phyloP scores from a whole-genome alignment of 495 filamentous ascomycete genomes.

The Aspergillus cristatus region DNA sequence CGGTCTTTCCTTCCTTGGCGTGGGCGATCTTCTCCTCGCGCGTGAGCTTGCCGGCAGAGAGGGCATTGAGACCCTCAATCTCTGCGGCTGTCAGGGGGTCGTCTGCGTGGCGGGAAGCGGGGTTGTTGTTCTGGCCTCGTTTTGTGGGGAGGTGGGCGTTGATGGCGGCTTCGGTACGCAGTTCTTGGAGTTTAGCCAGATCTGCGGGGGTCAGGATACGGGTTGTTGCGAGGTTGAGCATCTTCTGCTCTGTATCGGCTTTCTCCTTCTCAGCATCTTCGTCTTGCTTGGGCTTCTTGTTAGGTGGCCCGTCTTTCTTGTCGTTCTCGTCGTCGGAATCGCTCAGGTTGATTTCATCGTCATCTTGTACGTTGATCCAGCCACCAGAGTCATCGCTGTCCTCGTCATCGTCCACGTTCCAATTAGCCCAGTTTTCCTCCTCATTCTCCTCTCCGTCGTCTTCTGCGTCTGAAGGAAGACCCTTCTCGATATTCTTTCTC shows the following conservation, averaged over 20 bases:
- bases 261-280: conserved; percentile 10
- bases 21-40: conserved; percentile 75
- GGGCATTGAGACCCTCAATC: conserved; percentile 62
- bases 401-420: conserved; percentile 72
- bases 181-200: conserved; percentile 82
- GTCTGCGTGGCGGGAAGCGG: conserved; percentile 57
- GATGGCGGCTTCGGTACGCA: conserved; percentile 62
- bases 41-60: conserved; percentile 63
- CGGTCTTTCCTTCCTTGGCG: conserved; percentile 65
- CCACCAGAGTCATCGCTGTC: conserved; percentile 72
- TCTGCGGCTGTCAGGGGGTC: conserved; percentile 78
- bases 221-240: conserved; percentile 70
- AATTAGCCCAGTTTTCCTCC: conserved; percentile 64
- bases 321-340: conserved; percentile 60
- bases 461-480: conserved; percentile 44
- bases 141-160: conserved; percentile 46
- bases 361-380: conserved; percentile 87
- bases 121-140: conserved; percentile 25
- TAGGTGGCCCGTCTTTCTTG: conserved; percentile 24
- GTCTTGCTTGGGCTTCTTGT: conserved; percentile 48
- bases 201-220: conserved; percentile 87
- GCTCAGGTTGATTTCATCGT: conserved; percentile 68
- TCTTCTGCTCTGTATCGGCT: conserved; percentile 24
- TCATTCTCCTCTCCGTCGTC: conserved; percentile 43
- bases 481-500: conserved; percentile 58